Evolutionary conservation across 2,329 filamentous ascomycete species (phyloP), one percentile per base, ranked within the genome.

Genomic region (Fusarium sp.): DNA sequence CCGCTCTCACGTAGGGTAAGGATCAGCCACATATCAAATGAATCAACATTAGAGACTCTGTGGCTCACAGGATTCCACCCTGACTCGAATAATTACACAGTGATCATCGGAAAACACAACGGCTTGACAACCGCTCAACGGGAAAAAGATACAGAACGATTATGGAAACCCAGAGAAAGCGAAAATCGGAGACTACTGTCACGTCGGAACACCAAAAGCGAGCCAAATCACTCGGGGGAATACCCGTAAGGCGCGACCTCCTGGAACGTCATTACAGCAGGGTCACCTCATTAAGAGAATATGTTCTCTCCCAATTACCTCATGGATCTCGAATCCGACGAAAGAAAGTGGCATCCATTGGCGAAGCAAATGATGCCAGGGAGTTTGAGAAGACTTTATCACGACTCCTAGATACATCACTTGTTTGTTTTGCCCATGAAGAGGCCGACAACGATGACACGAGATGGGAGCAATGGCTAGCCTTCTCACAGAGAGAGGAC

Each of bases 201-300:
- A 71, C 77, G 78, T 77, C 73, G 29, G 38, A 19, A n/a, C 15
- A 41, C 25, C 63, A 63, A 38, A 77, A 74, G 41, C 63, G 59
- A 54, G 61, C 37, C 25, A 66, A 48, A 55, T 38, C 31, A n/a
- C 44, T n/a, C 7, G 55, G 37, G 55, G 60, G 73, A 25, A 69
- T 74, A 48, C 70, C 77, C 21, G 75, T 81, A 52, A 82, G 75
- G 75, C 91, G 94, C 78, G 88, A 89, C 60, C 86, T 96, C 38
- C 85, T 97, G 63, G 86, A 85, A 49, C 87, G 88, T 69, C 93
- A 91, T 82, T 97, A 94, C 81, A 82, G 86, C 12, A 82, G 86
- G 51, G 87, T 94, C 18, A 80, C 89, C 61, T 90, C 90, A 0
- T 83, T 97, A 63, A 90, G 94, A 75, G 86, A 92, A 64, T 93